Evolutionary conservation across 164 flowering plant genomes (phyloP), one percentile per base, ranked within the genome.

Genomic region (Aristolochia fimbriata): DNA sequence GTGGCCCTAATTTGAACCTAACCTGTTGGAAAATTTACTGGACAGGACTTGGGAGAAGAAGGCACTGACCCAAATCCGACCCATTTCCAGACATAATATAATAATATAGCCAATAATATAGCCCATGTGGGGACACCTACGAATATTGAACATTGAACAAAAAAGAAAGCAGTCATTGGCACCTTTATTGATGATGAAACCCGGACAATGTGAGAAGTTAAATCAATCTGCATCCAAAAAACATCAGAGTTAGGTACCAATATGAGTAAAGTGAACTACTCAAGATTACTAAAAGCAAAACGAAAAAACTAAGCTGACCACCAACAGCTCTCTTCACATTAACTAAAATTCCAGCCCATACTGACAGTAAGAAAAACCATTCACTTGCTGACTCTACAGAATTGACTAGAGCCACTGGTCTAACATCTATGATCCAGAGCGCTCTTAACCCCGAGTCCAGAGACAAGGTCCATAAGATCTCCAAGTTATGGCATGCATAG

Each of bases 161-260:
- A 50, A 5, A 48, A 52, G 17, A 25, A 56, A 17, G 13, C 56
- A 25, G 4, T 25, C 14, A 41, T 13, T 24, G 27, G 65, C 58
- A 91, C 97, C 97, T 84, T 88, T 15, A 91, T 33, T n/a, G 85
- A 74, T 15, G 83, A 61, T 45, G 71, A 58, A 50, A 70, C 60
- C 21, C 95, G 91, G 3, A 78, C 88, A 56, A 84, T 67, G 52
- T 88, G 98, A 48, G 93, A 87, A 6, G 85, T 87, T 70, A 87
- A 71, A 77, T 88, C 92, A 71, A 88, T 63, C 95, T 91, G 89
- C 82, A 77, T 58, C 50, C 60, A 30, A 16, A 24, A 33, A 56
- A 55, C 19, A 56, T 19, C 2, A 56, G 19, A 31, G 31, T 27
- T 3, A 56, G 45, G 3, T 15, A 2, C 15, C 27, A n/a, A 52